A percentile compares a stretch with the other conserved stretches of the same genome.
Conservation (phyloP, 352 stramenopile species). For the Phytophthora fragariaefolia region DNA sequence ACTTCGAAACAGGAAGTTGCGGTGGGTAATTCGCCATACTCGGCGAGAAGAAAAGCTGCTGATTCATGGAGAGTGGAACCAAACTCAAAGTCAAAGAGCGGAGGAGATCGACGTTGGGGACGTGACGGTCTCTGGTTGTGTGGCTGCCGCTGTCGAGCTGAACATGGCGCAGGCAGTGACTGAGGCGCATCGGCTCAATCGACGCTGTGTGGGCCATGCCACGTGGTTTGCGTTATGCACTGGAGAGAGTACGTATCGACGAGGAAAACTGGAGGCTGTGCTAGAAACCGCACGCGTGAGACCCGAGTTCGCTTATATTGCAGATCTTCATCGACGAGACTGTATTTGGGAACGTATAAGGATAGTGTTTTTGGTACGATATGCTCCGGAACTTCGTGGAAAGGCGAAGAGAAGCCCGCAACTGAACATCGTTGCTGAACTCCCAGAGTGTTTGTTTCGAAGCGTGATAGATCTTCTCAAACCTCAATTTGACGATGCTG, state of each 20-base stretch:
- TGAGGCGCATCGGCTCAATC: constrained; percentile 28
- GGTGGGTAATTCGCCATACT: constrained; percentile 7
- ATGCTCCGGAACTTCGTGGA: constrained; percentile 4
- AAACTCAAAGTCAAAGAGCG: constrained; percentile 6
- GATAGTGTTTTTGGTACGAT: constrained; percentile 30
- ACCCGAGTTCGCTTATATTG: constrained; percentile 21
- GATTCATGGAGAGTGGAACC: constrained; percentile 27
- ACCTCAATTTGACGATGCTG: constrained; percentile 29
- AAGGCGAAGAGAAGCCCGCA: neutral
- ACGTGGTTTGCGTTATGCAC: constrained; percentile 31
- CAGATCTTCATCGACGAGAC: constrained; percentile 26
- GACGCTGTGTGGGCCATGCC: constrained; percentile 24
- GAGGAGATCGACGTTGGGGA: constrained; percentile 8
- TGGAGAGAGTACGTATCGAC: neutral
- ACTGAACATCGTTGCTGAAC: constrained; percentile 24
- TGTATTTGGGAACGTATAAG: constrained; percentile 25
- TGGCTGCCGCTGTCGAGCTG: constrained; percentile 10
- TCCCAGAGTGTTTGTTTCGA: constrained; percentile 19
- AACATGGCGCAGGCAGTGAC: constrained; percentile 21
- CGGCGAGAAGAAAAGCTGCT: constrained; percentile 12
- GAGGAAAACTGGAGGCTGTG: neutral
- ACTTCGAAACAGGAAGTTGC: constrained; percentile 28
- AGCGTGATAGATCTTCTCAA: constrained; percentile 27
- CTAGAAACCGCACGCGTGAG: neutral
- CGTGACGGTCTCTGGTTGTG: constrained; percentile 23